A percentile compares a stretch with the other conserved stretches of the same genome.
Conservation (phyloP, 2,329 filamentous ascomycete species). For the Verticillium zaregamsianum region DNA sequence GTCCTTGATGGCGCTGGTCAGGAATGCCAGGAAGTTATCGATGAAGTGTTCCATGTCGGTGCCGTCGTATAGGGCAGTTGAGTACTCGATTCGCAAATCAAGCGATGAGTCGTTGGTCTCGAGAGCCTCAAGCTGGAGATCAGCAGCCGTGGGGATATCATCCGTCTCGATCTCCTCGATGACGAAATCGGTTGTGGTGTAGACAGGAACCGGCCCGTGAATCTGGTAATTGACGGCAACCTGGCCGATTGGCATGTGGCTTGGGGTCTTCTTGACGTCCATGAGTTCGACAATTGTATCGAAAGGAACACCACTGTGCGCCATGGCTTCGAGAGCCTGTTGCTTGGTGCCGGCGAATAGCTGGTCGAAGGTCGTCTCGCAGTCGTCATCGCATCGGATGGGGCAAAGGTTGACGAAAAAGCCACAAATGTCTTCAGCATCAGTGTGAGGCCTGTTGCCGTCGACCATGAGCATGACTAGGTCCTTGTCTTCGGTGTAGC, state of each 20-base stretch:
- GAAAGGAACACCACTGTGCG: conserved; percentile 17
- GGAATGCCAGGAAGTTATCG: conserved; percentile 20
- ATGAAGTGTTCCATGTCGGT: conserved; percentile 20
- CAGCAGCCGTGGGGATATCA: conserved; percentile 19
- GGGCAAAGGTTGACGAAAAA: conserved; percentile 21
- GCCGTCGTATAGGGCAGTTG: conserved; percentile 15
- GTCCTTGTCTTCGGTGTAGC: conserved; percentile 19
- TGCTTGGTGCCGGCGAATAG: conserved; percentile 17
- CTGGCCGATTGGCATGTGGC: conserved; percentile 18
- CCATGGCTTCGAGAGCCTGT: conserved; percentile 16
- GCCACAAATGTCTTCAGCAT: conserved; percentile 16
- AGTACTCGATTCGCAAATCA: conserved; percentile 18
- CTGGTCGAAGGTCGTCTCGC: conserved; percentile 17
- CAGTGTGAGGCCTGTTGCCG: conserved; percentile 18
- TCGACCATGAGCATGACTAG: conserved; percentile 19
- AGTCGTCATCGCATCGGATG: conserved; percentile 17
- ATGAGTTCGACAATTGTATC: conserved; percentile 18
- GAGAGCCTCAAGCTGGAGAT: conserved; percentile 19
- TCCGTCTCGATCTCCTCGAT: conserved; percentile 15
- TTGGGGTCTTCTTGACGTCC: conserved; percentile 16
- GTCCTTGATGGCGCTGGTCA: conserved; percentile 19
- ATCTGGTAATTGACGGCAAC: conserved; percentile 21
- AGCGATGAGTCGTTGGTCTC: conserved; percentile 17
- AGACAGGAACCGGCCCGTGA: conserved; percentile 16
- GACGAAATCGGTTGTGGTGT: conserved; percentile 17